phyloP scores from a whole-genome alignment of 23 red algal species.

The Chondrus crispus region DNA sequence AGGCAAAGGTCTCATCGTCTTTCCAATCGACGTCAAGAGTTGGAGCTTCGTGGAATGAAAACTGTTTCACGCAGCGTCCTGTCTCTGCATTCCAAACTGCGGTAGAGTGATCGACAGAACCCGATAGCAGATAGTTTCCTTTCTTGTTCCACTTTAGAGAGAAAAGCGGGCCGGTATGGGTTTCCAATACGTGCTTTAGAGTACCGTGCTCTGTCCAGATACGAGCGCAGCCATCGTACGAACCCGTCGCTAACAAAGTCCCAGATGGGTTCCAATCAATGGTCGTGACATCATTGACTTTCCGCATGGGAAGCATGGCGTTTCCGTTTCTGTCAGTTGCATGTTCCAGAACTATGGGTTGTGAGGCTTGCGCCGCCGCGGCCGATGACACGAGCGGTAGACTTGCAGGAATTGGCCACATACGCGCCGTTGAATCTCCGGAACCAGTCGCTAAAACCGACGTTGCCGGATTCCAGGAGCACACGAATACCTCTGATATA shows the following conservation, averaged over 20 bases:
- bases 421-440: constrained; percentile 87
- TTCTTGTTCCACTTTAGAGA: constrained; percentile 94
- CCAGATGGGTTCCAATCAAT: constrained; percentile 89
- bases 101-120: constrained; percentile 82
- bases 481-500: constrained; percentile 86
- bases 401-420: constrained; percentile 84
- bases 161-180: constrained; percentile 87
- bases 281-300: constrained; percentile 79
- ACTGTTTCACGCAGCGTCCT: constrained; percentile 72
- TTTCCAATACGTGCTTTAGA: constrained; percentile 54
- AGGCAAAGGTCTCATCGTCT: constrained; percentile 88
- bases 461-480: constrained; percentile 88
- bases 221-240: constrained; percentile 80
- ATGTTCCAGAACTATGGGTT: constrained; percentile 58
- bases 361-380: constrained; percentile 43
- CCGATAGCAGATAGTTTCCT: constrained; percentile 75
- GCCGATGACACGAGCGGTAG: constrained; percentile 16
- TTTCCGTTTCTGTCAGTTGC: constrained; percentile 2
- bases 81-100: constrained; percentile 76
- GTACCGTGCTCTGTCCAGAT: constrained; percentile 84
- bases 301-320: neutral
- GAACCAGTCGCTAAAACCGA: constrained; percentile 82
- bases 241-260: constrained; percentile 62
- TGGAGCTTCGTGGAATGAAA: constrained; percentile 76
- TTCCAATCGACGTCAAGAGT: constrained; percentile 92